Base-by-base conservation (phyloP, 73 alveolate species). In the Stentor roeselii region DNA sequence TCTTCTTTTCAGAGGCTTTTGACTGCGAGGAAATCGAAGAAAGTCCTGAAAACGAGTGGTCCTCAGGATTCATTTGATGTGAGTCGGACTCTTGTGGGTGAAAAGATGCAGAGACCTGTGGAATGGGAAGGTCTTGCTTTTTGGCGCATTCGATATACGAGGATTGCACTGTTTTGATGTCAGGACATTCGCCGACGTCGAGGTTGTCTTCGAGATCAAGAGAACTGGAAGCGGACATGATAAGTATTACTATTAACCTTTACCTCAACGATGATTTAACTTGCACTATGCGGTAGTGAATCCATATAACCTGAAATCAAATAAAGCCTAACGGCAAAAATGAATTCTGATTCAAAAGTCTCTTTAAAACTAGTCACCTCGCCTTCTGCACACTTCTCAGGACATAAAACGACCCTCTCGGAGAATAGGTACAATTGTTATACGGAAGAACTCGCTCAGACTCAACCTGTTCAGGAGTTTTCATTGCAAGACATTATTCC, bases 321-420 rank as follows among this genome's bases (percentile, higher is more conserved):
- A n/a, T n/a, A n/a, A n/a, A n/a, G 67, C 21, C 21, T 50, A 50
- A 50, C 67, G 67, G 67, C 67, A 50, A 50, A 50, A n/a, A 50
- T 50, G 67, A 50, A 6, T 11, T 50, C 67, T 50, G 67, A 50
- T 21, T 21, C 6, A 50, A 50, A 50, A 21, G 30, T 50, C 67
- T 11, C 67, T 11, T 50, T 50, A 50, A 50, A 50, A 21, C 21
- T 50, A 6, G 6, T 50, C 30, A 50, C 67, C 21, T 50, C 67
- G 6, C 67, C 67, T 11, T 11, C 6, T 11, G 6, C 67, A 50
- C 21, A 6, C 67, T 50, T 50, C 6, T 21, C 67, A 50, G 30
- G 21, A 50, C 67, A 50, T 21, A 50, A 50, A 50, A 21, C 67
- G 21, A 50, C 67, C 30, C 21, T 50, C 30, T 50, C 67, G 21